Evolutionary conservation across 2,329 filamentous ascomycete genomes (phyloP), one percentile per base, ranked within the genome.

Genomic region (Cadophora gregata): DNA sequence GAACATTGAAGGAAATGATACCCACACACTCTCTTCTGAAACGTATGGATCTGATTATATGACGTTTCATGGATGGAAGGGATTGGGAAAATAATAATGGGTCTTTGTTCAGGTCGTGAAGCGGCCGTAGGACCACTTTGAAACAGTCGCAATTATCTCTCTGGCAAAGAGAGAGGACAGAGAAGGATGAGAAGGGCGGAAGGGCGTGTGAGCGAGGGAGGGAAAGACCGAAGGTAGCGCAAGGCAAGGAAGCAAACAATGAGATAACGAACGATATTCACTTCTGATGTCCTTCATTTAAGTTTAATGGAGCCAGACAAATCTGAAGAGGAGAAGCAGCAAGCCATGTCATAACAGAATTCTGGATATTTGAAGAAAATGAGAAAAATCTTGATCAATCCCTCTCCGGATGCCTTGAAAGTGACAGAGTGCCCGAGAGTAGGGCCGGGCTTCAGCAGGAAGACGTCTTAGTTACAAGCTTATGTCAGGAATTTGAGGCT

Each of bases 11-110:
- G 3, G 42, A 5, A 50, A 60, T n/a, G 21, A 65, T 65, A 65
- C 63, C 63, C 63, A 47, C 63, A 47, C 63, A 53, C 36, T 47
- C 36, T 53, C 25, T 31, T 53, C 31, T 31, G 10, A 10, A 5
- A 33, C 31, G 31, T 5, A 33, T 33, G n/a, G n/a, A n/a, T n/a
- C n/a, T n/a, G n/a, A n/a, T n/a, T n/a, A n/a, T n/a, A n/a, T n/a
- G n/a, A n/a, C n/a, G n/a, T n/a, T n/a, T n/a, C n/a, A n/a, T n/a
- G n/a, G n/a, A n/a, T 31, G 42, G 42, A 47, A 21, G 19, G 50
- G 16, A 53, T 12, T 31, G 50, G 50, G 50, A 50, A 50, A 50
- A 24, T 27, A 50, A 50, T 25, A 21, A 21, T 48, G 7, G n/a
- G 45, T 24, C n/a, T n/a, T n/a, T n/a, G 7, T 27, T 50, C 16